Base-by-base conservation (phyloP, 495 filamentous ascomycete genomes). In the Penicillium steckii region DNA sequence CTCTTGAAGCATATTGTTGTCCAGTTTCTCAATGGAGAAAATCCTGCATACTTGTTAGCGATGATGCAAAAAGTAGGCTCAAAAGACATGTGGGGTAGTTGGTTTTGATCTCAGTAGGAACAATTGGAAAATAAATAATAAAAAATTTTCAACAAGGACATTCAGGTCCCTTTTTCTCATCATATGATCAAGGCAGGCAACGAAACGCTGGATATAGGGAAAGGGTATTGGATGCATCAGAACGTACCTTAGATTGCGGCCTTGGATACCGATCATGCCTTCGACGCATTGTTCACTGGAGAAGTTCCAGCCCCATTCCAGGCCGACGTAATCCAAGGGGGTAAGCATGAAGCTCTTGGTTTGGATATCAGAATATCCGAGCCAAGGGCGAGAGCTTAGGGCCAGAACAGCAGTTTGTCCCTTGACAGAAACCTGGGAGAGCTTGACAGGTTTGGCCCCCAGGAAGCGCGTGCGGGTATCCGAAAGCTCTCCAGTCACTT, bases 241-340 rank as follows among this genome's bases (percentile, higher is more conserved):
- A 15, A 84, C 89, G 68, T 81, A 95, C 91, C 90, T 77, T 17
- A 99, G 76, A 66, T 88, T 95, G 62, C 91, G 85, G 23, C 85
- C 90, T 68, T 96, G 89, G 46, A 99, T 93, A 46, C 91, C 92
- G 29, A 97, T 92, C 87, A 99, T 92, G 19, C 94, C 93, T 70
- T 96, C 91, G 12, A 85, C 78, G 56, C 91, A 95, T 61, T 94
- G 87, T 70, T 96, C 90, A 60, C 90, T 96, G 60, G 87, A 94
- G 59, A 99, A 97, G 58, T 88, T 96, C 86, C 91, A 95, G 18
- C 89, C 93, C 77, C 89, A 96, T 62, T 95, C 91, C 6, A 99
- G 78, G n/a, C 84, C 85, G 23, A 81, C 80, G 59, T 96, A 96
- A 60, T 88, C 87, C 30, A 99, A 69, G 1, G 95, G 94, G 0